Percentiles rank a stretch among this genome's conserved stretches.
These are phyloP conservation scores for Monosporascus cannonballus DNA, from an alignment of 2,329 filamentous ascomycete genomes.

Conservation along the genomic window DNA sequence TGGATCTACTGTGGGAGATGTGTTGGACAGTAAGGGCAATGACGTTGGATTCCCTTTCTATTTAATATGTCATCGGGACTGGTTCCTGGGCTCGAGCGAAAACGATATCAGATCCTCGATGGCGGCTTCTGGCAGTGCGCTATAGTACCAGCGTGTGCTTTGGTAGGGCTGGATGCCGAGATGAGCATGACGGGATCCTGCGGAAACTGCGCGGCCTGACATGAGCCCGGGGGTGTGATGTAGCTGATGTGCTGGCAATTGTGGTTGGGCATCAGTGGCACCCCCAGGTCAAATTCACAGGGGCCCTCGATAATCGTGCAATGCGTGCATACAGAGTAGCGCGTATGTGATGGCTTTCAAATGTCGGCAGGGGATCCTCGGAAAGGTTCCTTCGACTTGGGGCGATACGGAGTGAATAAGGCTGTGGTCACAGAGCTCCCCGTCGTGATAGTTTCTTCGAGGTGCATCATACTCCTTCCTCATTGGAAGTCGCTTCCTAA, in stretches of 20 bases:
- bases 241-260: neutral
- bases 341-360: neutral
- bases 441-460: neutral
- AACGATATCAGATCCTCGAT: neutral
- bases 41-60: neutral
- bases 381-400: neutral
- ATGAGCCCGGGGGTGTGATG: neutral
- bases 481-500: too few species aligned
- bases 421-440: neutral
- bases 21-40: neutral
- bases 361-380: neutral
- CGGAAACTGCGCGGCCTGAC: neutral
- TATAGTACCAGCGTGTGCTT: too few species aligned
- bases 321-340: neutral
- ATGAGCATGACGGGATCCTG: neutral
- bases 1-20: neutral
- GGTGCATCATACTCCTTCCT: neutral
- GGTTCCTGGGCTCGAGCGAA: neutral
- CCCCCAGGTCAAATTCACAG: neutral
- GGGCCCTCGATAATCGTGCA: neutral
- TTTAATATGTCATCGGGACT: neutral
- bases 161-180: too few species aligned
- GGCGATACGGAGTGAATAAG: neutral
- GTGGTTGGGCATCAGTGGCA: slow-evolving; percentile 1
- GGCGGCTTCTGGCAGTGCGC: too few species aligned